Conservation (phyloP, 345 rosid species). For the Streptanthus diversifolius region DNA sequence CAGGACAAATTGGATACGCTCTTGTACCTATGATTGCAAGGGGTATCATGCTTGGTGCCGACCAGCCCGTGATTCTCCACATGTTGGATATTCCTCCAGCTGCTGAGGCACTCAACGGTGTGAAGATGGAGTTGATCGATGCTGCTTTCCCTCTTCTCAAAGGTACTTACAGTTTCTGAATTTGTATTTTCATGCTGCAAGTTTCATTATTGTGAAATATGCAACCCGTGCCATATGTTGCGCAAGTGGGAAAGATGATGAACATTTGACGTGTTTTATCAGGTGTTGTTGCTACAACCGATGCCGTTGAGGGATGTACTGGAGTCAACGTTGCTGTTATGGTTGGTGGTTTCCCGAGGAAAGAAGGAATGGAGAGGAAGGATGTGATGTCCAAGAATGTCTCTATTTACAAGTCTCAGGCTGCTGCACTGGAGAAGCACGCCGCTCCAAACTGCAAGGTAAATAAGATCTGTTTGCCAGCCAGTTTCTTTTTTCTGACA, state of each 20-base stretch:
- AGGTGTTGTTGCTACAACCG: slow-evolving; percentile 99
- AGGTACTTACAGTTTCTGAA: slow-evolving; percentile 40
- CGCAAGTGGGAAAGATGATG: neutral
- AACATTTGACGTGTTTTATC: slow-evolving; percentile 12
- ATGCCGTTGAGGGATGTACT: slow-evolving; percentile 92
- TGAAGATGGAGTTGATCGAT: slow-evolving; percentile 95
- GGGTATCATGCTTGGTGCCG: slow-evolving; percentile 94
- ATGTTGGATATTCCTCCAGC: slow-evolving; percentile 99
- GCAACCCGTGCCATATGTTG: neutral
- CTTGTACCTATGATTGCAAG: slow-evolving; percentile 99
- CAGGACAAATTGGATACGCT: slow-evolving; percentile 99
- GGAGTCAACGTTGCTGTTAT: slow-evolving; percentile 86
- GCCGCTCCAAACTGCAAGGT: slow-evolving; percentile 99
- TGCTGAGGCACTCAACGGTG: slow-evolving; percentile 96
- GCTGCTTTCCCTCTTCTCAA: slow-evolving; percentile 98
- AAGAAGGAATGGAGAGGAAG: slow-evolving; percentile 99
- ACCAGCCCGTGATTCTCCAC: slow-evolving; percentile 98
- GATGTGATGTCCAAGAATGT: slow-evolving; percentile 98
- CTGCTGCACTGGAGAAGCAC: slow-evolving; percentile 85
- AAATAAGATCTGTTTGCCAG: neutral
- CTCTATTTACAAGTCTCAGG: slow-evolving; percentile 95
- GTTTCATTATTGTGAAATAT: neutral
- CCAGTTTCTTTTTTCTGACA: neutral
- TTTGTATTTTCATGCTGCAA: neutral
- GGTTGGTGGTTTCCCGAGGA: slow-evolving; percentile 99